Evolutionary conservation across 1,139 yeast species (phyloP), one percentile per base, ranked within the genome.

Genomic region (Yamadazyma diospyri): DNA sequence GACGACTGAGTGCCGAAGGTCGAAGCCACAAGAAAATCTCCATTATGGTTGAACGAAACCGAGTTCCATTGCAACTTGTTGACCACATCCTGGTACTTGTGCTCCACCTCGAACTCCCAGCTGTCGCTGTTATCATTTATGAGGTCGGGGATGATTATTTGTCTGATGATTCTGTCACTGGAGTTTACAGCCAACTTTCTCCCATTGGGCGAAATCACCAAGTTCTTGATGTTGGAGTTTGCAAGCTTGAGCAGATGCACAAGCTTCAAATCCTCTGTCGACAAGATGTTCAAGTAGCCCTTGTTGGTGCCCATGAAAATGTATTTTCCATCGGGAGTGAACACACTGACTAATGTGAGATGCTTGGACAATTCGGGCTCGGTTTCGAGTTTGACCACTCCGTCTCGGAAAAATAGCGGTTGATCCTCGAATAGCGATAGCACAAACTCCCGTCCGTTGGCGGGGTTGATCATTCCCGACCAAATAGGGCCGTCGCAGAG

Each of bases 1-100:
- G 87, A 80, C 10, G 86, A 77, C 18, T 85, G 82, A 8, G 46
- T 42, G 14, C 95, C 96, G 52, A 77, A 83, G 0, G 96, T 85
- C 1, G 95, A 81, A 0, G 97, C 97, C 31, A 87, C 79, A 10
- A 89, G 61, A 54, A 84, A 89, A 42, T 89, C 97, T 0, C 85
- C 92, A 41, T 81, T 79, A 42, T 82, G 78, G 45, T 81, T 81
- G 58, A 86, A 81, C 9, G 80, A 66, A 1, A 86, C 80, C 1
- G 88, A 69, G 53, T 88, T 88, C 97, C 97, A 89, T 52, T 87
- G 95, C 30, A 87, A 64, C 41, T 84, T 64, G 57, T 88, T 89
- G 27, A 89, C 95, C 34, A 86, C 88, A 55, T 89, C 97, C 54
- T 88, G 96, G 52, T 87, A 89, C 51, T 78, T 81, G 55, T 85